These are phyloP conservation scores for Kwoniella dendrophila DNA, from an alignment of 768 basidiomycete genomes.

Conservation along the genomic window DNA sequence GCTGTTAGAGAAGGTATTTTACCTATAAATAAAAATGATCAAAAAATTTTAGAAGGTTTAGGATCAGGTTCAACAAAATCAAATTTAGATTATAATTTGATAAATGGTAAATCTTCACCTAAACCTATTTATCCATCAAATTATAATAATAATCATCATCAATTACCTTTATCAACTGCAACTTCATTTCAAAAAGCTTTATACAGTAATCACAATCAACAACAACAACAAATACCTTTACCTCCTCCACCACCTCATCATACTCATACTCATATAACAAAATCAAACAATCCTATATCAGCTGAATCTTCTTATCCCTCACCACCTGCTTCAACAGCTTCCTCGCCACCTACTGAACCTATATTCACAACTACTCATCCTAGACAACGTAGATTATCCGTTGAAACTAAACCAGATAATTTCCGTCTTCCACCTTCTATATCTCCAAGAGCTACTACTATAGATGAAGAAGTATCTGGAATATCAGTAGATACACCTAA, in stretches of 20 bases:
- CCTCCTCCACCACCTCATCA: slow-evolving; percentile 5
- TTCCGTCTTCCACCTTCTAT: slow-evolving; percentile 20
- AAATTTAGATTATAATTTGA: slow-evolving; percentile 4
- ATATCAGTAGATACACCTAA: slow-evolving; percentile 10
- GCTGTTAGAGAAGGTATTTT: slow-evolving; percentile 54
- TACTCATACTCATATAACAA: background rate
- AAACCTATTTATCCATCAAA: slow-evolving; percentile 33
- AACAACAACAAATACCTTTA: slow-evolving; percentile 3
- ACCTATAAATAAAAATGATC: slow-evolving; percentile 46
- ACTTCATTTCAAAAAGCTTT: slow-evolving; percentile 25
- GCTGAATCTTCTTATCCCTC: slow-evolving; percentile 34
- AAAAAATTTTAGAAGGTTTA: slow-evolving; percentile 36
- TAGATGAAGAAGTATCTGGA: slow-evolving; percentile 14
- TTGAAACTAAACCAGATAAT: slow-evolving; percentile 14
- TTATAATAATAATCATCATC: slow-evolving; percentile 21
- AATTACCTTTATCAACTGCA: slow-evolving; percentile 21
- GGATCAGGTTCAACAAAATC: too few relatives aligned
- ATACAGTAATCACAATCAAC: too few relatives aligned
- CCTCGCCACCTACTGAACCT: slow-evolving; percentile 35
- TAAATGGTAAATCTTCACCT: slow-evolving; percentile 35
- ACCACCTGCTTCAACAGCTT: slow-evolving; percentile 30
- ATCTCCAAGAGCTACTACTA: slow-evolving; percentile 10
- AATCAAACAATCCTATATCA: background rate
- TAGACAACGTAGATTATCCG: slow-evolving; percentile 23
- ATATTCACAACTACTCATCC: slow-evolving; percentile 2